Evolutionary conservation across 169 alveolate genomes (phyloP).

Genomic region (Eimeria necatrix): DNA sequence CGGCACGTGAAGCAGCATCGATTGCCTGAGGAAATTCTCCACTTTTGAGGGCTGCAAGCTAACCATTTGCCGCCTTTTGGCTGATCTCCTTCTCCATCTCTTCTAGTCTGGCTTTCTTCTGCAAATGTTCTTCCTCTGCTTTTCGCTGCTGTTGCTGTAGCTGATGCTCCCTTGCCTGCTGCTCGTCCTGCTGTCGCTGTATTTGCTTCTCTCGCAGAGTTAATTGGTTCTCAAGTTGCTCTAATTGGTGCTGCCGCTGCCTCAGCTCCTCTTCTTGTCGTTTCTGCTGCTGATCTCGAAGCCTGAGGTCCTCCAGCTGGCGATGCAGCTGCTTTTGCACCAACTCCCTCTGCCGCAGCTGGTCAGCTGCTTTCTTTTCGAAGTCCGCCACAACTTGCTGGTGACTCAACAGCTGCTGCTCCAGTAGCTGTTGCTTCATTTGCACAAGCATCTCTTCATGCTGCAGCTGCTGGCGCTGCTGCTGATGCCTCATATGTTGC

Average conservation of each 20-base stretch:
- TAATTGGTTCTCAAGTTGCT: background rate
- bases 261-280: slow-evolving; percentile 22
- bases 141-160: slow-evolving; percentile 49
- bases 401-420: slow-evolving; percentile 59
- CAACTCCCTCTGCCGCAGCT: slow-evolving; percentile 46
- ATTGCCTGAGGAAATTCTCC: too few relatives aligned
- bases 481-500: slow-evolving; percentile 16
- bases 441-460: slow-evolving; percentile 26
- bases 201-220: background rate
- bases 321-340: slow-evolving; percentile 48
- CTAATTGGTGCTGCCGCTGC: slow-evolving; percentile 25
- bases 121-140: slow-evolving; percentile 13
- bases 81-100: background rate
- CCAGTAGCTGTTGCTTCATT: slow-evolving; percentile 49
- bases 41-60: background rate
- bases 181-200: slow-evolving; percentile 48
- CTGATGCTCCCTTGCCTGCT: background rate
- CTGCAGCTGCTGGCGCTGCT: slow-evolving; percentile 49
- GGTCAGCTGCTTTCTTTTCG: slow-evolving; percentile 21
- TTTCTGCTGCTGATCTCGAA: slow-evolving; percentile 38
- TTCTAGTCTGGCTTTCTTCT: background rate
- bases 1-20: too few relatives aligned
- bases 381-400: slow-evolving; percentile 45
- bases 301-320: background rate
- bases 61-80: slow-evolving; percentile 25